Evolutionary conservation across 2,329 filamentous ascomycete genomes (phyloP).

Genomic region (Xylaria sp.): DNA sequence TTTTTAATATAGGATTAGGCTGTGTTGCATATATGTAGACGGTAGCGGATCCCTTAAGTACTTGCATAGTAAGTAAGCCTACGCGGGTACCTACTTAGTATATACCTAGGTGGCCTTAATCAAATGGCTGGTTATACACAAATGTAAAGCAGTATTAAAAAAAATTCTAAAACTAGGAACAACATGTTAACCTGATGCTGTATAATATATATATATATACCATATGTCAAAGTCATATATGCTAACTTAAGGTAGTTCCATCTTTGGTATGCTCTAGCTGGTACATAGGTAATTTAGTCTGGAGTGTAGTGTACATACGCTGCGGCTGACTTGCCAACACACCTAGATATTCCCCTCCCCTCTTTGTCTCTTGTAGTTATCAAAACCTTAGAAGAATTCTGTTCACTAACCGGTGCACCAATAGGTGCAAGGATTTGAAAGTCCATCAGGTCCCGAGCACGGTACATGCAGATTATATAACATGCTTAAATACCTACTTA

Average conservation of each 20-base stretch:
- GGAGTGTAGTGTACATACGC: not conserved
- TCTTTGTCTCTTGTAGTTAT: slow-evolving; percentile 3
- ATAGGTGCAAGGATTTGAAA: not conserved
- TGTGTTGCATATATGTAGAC: too few relatives aligned
- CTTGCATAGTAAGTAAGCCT: too few relatives aligned
- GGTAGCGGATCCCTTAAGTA: too few relatives aligned
- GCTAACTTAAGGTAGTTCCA: too few relatives aligned
- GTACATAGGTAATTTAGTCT: not conserved
- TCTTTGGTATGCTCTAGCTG: not conserved
- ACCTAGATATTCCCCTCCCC: slow-evolving; percentile 17
- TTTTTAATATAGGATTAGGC: too few relatives aligned
- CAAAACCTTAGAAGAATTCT: slow-evolving; percentile 10
- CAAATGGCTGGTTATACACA: too few relatives aligned
- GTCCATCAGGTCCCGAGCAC: too few relatives aligned
- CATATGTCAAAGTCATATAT: too few relatives aligned
- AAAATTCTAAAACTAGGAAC: too few relatives aligned
- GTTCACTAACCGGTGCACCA: not conserved
- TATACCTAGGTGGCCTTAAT: too few relatives aligned
- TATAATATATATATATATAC: not conserved
- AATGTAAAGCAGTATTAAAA: too few relatives aligned
- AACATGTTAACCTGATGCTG: not conserved
- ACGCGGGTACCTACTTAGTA: too few relatives aligned
- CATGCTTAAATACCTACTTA: not conserved
- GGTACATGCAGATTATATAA: not conserved
- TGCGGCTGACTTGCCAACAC: slow-evolving; percentile 14